Conservation (phyloP, 345 rosid genomes). For the Psidium guajava region DNA sequence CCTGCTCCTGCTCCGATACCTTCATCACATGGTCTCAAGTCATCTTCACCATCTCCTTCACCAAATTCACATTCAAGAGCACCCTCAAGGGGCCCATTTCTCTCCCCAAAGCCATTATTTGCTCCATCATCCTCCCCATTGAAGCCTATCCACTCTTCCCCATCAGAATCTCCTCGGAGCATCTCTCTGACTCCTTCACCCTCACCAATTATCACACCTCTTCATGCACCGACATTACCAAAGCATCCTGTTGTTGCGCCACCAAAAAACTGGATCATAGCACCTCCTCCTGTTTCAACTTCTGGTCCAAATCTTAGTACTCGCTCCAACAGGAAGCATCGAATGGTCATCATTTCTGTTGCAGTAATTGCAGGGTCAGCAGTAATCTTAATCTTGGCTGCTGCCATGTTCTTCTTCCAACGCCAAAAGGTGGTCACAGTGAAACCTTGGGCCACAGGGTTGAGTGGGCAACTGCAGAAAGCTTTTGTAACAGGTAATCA, state of each 20-base stretch:
- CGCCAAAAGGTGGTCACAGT: constrained; percentile 60
- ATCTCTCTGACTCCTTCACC: constrained; percentile 20
- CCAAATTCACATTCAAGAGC: constrained; percentile 1
- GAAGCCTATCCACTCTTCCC: constrained; percentile 2
- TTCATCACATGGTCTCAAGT: neutral
- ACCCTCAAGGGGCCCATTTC: constrained; percentile 1
- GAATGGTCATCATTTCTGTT: constrained; percentile 11
- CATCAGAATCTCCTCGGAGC: constrained; percentile 14
- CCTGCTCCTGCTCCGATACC: constrained; percentile 3
- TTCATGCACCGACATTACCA: constrained; percentile 12
- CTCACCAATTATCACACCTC: constrained; percentile 16
- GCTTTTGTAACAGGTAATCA: constrained; percentile 63
- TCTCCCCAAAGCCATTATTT: constrained; percentile 11
- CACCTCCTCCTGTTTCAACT: constrained; percentile 18
- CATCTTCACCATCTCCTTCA: constrained; percentile 14
- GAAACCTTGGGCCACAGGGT: constrained; percentile 81
- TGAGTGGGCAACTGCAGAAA: constrained; percentile 85
- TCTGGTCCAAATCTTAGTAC: constrained; percentile 6
- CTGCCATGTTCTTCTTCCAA: constrained; percentile 30
- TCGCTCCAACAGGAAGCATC: constrained; percentile 17
- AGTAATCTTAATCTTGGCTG: constrained; percentile 20
- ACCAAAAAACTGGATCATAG: neutral
- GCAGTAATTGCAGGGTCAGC: constrained; percentile 33
- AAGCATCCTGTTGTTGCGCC: constrained; percentile 9
- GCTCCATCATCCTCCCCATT: constrained; percentile 22